A percentile compares a stretch with the other conserved stretches of the same genome.
Evolutionary conservation across 768 basidiomycete genomes (phyloP).

Genomic region (Podaxis pistillaris): DNA sequence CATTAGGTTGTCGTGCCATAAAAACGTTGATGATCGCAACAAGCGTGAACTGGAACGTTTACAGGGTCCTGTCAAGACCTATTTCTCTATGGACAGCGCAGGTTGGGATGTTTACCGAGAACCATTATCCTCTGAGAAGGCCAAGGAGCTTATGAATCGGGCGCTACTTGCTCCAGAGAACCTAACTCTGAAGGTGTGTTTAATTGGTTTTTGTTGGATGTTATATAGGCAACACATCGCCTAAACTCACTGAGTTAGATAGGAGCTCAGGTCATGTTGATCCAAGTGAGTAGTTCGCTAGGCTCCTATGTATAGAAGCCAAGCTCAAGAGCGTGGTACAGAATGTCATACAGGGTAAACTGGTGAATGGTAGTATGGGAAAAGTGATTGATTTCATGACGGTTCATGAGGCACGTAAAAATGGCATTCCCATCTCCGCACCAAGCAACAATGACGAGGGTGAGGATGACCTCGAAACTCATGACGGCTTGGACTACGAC

Average conservation of each 20-base stretch:
- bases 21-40: constrained; percentile 79
- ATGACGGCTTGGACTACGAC: constrained; percentile 9
- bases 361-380: constrained; percentile 71
- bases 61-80: constrained; percentile 30
- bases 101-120: constrained; percentile 38
- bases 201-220: not conserved
- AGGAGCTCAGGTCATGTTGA: constrained; percentile 81
- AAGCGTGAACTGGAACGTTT: constrained; percentile 53
- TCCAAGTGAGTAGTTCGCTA: constrained; percentile 42
- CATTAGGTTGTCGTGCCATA: constrained; percentile 69
- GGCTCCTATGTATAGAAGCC: not conserved
- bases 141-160: constrained; percentile 38
- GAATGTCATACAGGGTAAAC: constrained; percentile 59
- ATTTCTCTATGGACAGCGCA: constrained; percentile 41
- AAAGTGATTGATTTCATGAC: constrained; percentile 49
- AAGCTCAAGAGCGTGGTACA: constrained; percentile 21
- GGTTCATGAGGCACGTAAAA: constrained; percentile 41
- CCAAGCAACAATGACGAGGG: constrained; percentile 9
- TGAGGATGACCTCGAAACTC: not conserved
- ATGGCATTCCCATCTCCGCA: constrained; percentile 34
- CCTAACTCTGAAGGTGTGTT: constrained; percentile 47
- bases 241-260: constrained; percentile 35
- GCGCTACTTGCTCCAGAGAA: constrained; percentile 43
- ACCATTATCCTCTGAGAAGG: constrained; percentile 28
- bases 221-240: not conserved